Base-by-base conservation (phyloP, 805 yeast genomes). In the Yamadazyma sp. region DNA sequence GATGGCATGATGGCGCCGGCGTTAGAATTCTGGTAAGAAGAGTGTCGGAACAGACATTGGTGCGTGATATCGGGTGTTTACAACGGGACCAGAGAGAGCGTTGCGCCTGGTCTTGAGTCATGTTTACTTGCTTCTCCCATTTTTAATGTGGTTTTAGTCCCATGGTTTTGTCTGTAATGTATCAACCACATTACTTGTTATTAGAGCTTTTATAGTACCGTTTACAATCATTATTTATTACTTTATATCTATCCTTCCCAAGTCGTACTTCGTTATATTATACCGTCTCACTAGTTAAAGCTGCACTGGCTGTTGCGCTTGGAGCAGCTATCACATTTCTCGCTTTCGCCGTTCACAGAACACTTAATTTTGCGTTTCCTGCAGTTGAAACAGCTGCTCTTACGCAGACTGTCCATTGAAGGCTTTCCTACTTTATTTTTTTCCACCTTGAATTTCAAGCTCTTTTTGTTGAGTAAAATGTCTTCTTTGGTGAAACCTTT, bases 401-500 rank as follows among this genome's bases (percentile, higher is more conserved):
- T 68, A 28, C 74, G 54, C 10, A 46, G 31, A 24, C 34, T 41
- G 11, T 41, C 43, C 15, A 37, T 16, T 3, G 38, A 16, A 7
- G 38, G 38, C 15, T 41, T 41, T 3, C 33, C 35, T 27, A 35
- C 24, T 23, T 47, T 42, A 12, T 44, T 39, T 22, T 32, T 38
- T 16, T 35, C 35, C 11, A 25, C 24, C 29, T 40, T 45, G 25
- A 28, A 28, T n/a, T 41, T 41, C 18, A 38, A 31, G 22, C 34
- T 43, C 22, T 47, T 47, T 48, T 57, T 62, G 42, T 62, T 61
- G 13, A 47, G 38, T 48, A 68, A 56, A 12, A 77, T 75, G 50
- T 79, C 85, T 45, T 76, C 78, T 53, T 80, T 76, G 6, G 84
- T 80, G 52, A 77, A 77, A 3, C 87, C 88, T 52, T 77, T 80